A percentile compares a stretch with the other conserved stretches of the same genome.
These are phyloP conservation scores for Rusavskia elegans DNA, from an alignment of 495 filamentous ascomycete species.

Conservation along the genomic window DNA sequence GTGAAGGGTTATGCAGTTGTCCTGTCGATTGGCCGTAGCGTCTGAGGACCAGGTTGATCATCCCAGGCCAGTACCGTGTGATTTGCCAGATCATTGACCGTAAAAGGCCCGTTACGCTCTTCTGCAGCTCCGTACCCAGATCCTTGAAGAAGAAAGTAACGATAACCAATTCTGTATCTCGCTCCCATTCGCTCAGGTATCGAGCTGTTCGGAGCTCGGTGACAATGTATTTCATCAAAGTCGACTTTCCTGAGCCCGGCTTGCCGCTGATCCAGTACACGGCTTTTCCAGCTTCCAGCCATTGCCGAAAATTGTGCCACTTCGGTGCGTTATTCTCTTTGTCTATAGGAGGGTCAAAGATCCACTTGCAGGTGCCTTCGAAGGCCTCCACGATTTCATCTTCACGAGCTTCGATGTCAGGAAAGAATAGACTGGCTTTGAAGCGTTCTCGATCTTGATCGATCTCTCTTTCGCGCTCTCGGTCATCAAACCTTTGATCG, in stretches of 20 bases:
- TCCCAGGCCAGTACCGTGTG: conserved; percentile 2
- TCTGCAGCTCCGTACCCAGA: conserved; percentile 11
- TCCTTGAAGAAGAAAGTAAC: conserved; percentile 19
- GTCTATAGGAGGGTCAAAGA: conserved; percentile 8
- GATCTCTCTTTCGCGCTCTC: not conserved
- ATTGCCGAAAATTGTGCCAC: conserved; percentile 17
- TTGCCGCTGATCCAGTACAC: conserved; percentile 28
- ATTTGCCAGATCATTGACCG: conserved; percentile 18
- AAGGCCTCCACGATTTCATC: conserved; percentile 10
- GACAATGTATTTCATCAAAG: conserved; percentile 24
- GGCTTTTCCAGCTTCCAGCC: conserved; percentile 15
- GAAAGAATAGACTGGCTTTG: conserved; percentile 12
- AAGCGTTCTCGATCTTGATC: not conserved
- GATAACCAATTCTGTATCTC: conserved; percentile 8
- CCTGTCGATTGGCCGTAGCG: not conserved
- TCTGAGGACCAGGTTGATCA: not conserved
- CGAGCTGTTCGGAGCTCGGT: conserved; percentile 1
- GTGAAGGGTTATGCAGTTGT: not conserved
- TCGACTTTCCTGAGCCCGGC: conserved; percentile 29
- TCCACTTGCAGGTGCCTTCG: conserved; percentile 19
- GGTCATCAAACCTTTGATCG: not conserved
- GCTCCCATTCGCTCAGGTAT: conserved; percentile 7
- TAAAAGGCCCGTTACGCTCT: conserved; percentile 16
- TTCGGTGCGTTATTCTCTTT: not conserved
- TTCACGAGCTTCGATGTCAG: conserved; percentile 11